phyloP scores from a whole-genome alignment of 352 stramenopile species.

The Globisporangium heterothallicum region DNA sequence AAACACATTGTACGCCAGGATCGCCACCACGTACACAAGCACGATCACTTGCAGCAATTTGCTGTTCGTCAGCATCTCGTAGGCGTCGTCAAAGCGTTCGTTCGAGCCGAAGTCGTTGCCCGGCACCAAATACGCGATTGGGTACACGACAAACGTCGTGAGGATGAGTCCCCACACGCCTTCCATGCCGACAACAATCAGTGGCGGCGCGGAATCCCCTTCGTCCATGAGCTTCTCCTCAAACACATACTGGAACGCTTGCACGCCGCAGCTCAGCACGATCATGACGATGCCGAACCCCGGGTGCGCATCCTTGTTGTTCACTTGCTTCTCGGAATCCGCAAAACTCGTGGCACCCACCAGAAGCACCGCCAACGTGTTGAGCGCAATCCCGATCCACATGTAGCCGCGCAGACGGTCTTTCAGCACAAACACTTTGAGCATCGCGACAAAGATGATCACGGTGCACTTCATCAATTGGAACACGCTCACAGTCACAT shows the following conservation, averaged over 20 bases:
- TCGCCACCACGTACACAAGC: conserved; percentile 89
- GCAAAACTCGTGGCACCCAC: conserved; percentile 93
- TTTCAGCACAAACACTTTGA: conserved; percentile 93
- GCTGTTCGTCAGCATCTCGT: conserved; percentile 67
- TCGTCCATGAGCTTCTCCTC: conserved; percentile 98
- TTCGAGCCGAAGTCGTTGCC: conserved; percentile 93
- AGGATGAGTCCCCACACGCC: conserved; percentile 94
- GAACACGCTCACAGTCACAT: conserved; percentile 88
- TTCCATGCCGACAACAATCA: conserved; percentile 95
- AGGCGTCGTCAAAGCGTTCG: conserved; percentile 86
- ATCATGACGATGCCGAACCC: conserved; percentile 92
- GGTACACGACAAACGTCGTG: conserved; percentile 92
- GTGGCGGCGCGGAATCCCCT: conserved; percentile 86
- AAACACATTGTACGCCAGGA: conserved; percentile 97
- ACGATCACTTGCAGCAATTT: conserved; percentile 55
- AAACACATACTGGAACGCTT: conserved; percentile 96
- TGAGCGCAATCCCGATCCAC: conserved; percentile 95
- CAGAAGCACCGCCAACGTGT: conserved; percentile 91
- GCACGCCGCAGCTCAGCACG: conserved; percentile 92
- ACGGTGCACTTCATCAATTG: conserved; percentile 88
- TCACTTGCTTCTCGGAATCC: conserved; percentile 54
- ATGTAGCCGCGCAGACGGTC: conserved; percentile 91
- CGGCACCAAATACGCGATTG: conserved; percentile 87
- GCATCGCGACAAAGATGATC: conserved; percentile 96
- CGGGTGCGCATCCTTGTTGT: conserved; percentile 65